Conservation (phyloP, 768 basidiomycete species). For the Xerocomellus dryophilus region DNA sequence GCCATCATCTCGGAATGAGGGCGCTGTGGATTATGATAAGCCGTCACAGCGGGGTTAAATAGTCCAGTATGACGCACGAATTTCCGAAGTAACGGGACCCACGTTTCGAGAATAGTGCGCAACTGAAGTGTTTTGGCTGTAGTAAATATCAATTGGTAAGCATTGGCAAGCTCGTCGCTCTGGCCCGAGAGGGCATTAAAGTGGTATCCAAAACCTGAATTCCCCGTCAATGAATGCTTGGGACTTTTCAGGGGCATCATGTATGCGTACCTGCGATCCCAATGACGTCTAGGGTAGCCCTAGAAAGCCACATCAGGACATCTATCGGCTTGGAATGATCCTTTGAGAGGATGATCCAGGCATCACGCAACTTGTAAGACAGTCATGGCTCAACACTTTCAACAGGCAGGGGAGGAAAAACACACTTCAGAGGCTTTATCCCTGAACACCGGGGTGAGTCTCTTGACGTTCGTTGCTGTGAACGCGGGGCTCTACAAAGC, state of each 20-base stretch:
- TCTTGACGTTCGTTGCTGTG: conserved; percentile 46
- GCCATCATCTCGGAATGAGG: conserved; percentile 44
- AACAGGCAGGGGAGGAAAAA: background rate
- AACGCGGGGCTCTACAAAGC: conserved; percentile 48
- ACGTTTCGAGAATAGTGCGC: conserved; percentile 51
- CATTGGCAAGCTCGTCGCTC: conserved; percentile 51
- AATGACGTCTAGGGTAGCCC: conserved; percentile 73
- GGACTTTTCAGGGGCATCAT: background rate
- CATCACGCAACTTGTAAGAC: conserved; percentile 43
- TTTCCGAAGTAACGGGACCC: conserved; percentile 53
- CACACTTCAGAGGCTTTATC: conserved; percentile 52
- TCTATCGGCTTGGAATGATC: conserved; percentile 43
- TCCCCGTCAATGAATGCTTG: background rate
- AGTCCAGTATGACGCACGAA: conserved; percentile 38
- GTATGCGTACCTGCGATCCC: conserved; percentile 55
- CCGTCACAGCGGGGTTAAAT: conserved; percentile 5
- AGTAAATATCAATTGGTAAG: conserved; percentile 53
- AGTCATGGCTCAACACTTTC: background rate
- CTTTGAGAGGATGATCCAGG: conserved; percentile 32
- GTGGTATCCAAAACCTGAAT: conserved; percentile 50
- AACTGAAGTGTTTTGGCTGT: conserved; percentile 51
- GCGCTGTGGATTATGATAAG: conserved; percentile 34
- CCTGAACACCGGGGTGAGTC: conserved; percentile 55
- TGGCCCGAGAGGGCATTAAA: conserved; percentile 52
- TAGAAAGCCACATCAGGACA: conserved; percentile 60